A percentile compares a stretch with the other conserved stretches of the same genome.
Evolutionary conservation across 2,329 filamentous ascomycete species (phyloP).

Genomic region (Xylariaceae sp.): DNA sequence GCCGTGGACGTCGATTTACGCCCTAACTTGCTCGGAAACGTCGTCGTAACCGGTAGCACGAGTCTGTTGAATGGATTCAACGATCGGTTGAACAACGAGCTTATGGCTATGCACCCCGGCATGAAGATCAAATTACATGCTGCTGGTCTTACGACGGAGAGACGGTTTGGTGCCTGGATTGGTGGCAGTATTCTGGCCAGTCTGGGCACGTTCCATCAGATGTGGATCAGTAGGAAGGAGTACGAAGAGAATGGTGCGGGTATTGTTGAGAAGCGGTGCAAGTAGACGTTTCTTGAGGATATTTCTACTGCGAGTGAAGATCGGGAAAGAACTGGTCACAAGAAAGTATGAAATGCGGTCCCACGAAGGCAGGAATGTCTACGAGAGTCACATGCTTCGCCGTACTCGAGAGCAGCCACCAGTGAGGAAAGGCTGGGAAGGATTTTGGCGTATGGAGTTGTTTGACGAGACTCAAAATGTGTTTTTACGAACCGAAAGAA

Average conservation of each 20-base stretch:
- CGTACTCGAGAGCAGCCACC: not conserved
- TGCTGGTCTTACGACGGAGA: slow-evolving; percentile 79
- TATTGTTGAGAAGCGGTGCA: slow-evolving; percentile 95
- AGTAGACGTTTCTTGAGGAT: slow-evolving; percentile 51
- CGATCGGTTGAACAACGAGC: slow-evolving; percentile 82
- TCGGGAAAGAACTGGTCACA: too few species aligned
- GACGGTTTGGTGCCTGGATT: slow-evolving; percentile 92
- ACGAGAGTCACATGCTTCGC: too few species aligned
- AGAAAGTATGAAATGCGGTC: slow-evolving; percentile 6
- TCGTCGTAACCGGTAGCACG: slow-evolving; percentile 88
- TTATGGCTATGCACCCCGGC: slow-evolving; percentile 77
- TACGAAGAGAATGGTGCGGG: slow-evolving; percentile 91
- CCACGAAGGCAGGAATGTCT: too few species aligned
- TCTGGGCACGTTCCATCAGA: slow-evolving; percentile 96
- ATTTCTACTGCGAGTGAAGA: too few species aligned
- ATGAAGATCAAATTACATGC: slow-evolving; percentile 86
- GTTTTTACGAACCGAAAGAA: not conserved
- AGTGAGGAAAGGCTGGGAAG: too few species aligned
- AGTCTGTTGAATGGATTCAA: slow-evolving; percentile 88
- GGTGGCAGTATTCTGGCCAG: slow-evolving; percentile 94
- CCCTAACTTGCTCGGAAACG: slow-evolving; percentile 77
- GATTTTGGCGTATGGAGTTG: slow-evolving; percentile 26
- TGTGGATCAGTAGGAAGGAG: slow-evolving; percentile 98
- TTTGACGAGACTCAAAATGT: slow-evolving; percentile 14
- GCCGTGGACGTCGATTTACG: slow-evolving; percentile 88